A percentile compares a stretch with the other conserved stretches of the same genome.
phyloP scores from a whole-genome alignment of 1,284 basidiomycete species.

The Malassezia obtusa region DNA sequence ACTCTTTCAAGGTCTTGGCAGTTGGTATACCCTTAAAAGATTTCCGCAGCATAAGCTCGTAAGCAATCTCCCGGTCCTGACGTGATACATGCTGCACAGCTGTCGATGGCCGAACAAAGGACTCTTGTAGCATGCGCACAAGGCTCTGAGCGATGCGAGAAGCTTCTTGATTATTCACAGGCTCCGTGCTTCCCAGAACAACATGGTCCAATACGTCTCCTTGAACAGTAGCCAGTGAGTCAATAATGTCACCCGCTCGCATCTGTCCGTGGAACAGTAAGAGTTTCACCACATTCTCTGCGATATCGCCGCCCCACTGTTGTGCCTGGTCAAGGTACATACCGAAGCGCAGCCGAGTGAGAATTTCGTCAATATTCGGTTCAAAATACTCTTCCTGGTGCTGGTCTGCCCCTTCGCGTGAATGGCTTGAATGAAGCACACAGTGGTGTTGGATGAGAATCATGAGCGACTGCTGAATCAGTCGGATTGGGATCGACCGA shows the following conservation, averaged over 20 bases:
- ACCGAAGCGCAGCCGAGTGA: slow-evolving; percentile 46
- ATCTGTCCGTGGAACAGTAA: slow-evolving; percentile 79
- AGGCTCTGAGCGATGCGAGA: not conserved
- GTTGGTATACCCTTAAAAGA: slow-evolving; percentile 46
- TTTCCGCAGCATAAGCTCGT: slow-evolving; percentile 28
- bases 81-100: slow-evolving; percentile 47
- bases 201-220: not conserved
- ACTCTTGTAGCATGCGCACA: slow-evolving; percentile 3
- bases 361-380: slow-evolving; percentile 48
- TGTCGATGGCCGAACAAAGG: slow-evolving; percentile 31
- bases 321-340: slow-evolving; percentile 67
- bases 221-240: slow-evolving; percentile 17
- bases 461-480: slow-evolving; percentile 64
- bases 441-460: slow-evolving; percentile 80
- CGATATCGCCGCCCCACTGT: slow-evolving; percentile 58
- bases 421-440: slow-evolving; percentile 38
- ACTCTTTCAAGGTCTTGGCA: slow-evolving; percentile 47
- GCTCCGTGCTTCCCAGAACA: not conserved
- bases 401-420: slow-evolving; percentile 22
- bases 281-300: slow-evolving; percentile 48
- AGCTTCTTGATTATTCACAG: not conserved
- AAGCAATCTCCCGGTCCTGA: slow-evolving; percentile 42
- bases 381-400: slow-evolving; percentile 47
- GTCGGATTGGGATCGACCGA: slow-evolving; percentile 53
- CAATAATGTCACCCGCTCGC: slow-evolving; percentile 62